Percentiles rank a stretch among this genome's conserved stretches.
Conservation (phyloP, 495 filamentous ascomycete species). For the Podospora pseudocomata region DNA sequence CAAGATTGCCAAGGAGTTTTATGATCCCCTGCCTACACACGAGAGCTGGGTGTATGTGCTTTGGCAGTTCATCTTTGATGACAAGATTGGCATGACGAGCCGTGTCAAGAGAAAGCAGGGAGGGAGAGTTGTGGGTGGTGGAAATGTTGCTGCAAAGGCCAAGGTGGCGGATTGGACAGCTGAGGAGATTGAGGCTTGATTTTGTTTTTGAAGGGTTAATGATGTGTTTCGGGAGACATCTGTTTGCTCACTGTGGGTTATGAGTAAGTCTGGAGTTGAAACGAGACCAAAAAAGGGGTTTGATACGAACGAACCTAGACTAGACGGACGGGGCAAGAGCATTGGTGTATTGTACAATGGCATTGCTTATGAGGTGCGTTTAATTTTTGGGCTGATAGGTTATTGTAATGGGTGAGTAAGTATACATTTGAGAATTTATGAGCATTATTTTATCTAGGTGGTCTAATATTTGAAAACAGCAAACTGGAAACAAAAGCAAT, state of each 20-base stretch:
- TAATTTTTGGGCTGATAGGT: not conserved
- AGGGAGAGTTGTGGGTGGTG: constrained; percentile 57
- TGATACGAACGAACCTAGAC: not conserved
- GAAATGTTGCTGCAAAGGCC: constrained; percentile 22
- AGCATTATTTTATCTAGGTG: not conserved
- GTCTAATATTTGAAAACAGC: too few species aligned
- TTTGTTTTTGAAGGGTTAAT: not conserved
- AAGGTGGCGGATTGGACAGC: constrained; percentile 43
- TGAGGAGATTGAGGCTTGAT: constrained; percentile 53
- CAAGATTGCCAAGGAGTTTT: constrained; percentile 86
- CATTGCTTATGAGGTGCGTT: not conserved
- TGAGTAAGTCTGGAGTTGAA: not conserved
- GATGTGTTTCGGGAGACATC: not conserved
- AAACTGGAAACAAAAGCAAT: too few species aligned
- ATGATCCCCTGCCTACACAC: constrained; percentile 80
- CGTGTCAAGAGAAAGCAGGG: constrained; percentile 89
- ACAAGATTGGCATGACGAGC: constrained; percentile 81
- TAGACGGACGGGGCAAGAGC: constrained; percentile 2
- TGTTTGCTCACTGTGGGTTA: not conserved
- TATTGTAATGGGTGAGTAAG: not conserved
- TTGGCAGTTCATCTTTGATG: constrained; percentile 91
- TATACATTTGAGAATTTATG: not conserved
- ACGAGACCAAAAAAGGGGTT: not conserved
- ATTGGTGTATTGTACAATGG: not conserved
- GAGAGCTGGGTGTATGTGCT: constrained; percentile 88